phyloP scores from a whole-genome alignment of 441 rosid genomes.

The Erodium texanum region DNA sequence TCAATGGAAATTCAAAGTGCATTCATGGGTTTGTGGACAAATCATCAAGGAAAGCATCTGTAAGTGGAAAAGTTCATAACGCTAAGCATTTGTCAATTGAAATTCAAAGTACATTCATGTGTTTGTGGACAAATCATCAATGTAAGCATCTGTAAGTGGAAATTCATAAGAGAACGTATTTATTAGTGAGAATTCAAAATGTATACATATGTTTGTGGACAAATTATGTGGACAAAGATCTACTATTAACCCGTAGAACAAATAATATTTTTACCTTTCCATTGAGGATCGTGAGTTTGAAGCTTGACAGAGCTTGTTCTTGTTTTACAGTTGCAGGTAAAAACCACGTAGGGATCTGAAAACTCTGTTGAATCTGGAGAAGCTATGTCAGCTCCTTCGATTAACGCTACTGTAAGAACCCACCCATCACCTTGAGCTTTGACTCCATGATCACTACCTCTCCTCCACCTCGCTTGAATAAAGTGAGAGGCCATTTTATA shows the following conservation, averaged over 20 bases:
- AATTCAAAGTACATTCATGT: too few relatives aligned
- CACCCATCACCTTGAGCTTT: constrained; percentile 72
- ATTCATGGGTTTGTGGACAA: too few relatives aligned
- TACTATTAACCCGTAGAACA: constrained; percentile 9
- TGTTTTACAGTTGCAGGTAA: constrained; percentile 72
- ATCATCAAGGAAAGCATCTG: too few relatives aligned
- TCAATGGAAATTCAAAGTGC: too few relatives aligned
- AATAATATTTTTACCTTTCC: constrained; percentile 55
- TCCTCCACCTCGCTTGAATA: constrained; percentile 51
- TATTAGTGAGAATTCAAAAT: too few relatives aligned
- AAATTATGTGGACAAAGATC: too few relatives aligned
- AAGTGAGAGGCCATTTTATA: constrained; percentile 56
- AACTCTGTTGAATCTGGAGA: constrained; percentile 41
- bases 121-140: too few relatives aligned
- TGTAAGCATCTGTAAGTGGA: too few relatives aligned
- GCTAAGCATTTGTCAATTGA: too few relatives aligned
- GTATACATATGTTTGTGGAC: too few relatives aligned
- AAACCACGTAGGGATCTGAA: constrained; percentile 69
- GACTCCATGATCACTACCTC: constrained; percentile 62
- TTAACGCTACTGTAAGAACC: constrained; percentile 76
- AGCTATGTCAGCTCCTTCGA: constrained; percentile 59
- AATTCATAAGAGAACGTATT: too few relatives aligned
- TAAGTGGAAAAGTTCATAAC: too few relatives aligned
- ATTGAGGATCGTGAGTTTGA: constrained; percentile 62
- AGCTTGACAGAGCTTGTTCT: constrained; percentile 82